phyloP scores from a whole-genome alignment of 192 early-diverging fungal species.

The Spizellomyces sp. region DNA sequence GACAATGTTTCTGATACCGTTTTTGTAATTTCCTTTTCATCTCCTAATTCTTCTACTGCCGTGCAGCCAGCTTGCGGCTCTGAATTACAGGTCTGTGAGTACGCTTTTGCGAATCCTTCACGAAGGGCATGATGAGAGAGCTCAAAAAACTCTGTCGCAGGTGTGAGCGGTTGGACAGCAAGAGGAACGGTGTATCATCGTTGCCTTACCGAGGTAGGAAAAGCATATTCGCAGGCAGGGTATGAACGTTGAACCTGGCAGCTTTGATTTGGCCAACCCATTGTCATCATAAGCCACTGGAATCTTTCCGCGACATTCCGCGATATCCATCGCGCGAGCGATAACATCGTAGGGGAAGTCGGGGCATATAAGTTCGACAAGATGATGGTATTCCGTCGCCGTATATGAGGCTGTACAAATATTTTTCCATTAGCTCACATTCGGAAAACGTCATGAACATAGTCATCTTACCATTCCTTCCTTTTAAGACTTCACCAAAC shows the following conservation, averaged over 20 bases:
- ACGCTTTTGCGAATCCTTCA: constrained; percentile 1
- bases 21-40: not conserved
- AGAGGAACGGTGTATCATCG: not conserved
- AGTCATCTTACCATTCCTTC: constrained; percentile 6
- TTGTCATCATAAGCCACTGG: not conserved
- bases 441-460: not conserved
- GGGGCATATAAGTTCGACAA: constrained; percentile 36
- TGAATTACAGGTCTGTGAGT: not conserved
- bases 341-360: constrained; percentile 33
- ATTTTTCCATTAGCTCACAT: not conserved
- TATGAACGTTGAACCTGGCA: not conserved
- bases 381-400: constrained; percentile 29
- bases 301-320: constrained; percentile 1
- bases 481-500: constrained; percentile 16
- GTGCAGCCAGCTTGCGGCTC: not conserved
- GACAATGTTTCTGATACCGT: not conserved
- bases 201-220: not conserved
- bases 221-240: not conserved
- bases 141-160: constrained; percentile 2
- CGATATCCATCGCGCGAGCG: constrained; percentile 9
- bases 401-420: constrained; percentile 6
- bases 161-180: not conserved
- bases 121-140: constrained; percentile 1
- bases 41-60: not conserved
- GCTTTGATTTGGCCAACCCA: not conserved